These are phyloP conservation scores for Cladosporium sp. DNA, from an alignment of 2,329 filamentous ascomycete genomes.

Conservation along the genomic window DNA sequence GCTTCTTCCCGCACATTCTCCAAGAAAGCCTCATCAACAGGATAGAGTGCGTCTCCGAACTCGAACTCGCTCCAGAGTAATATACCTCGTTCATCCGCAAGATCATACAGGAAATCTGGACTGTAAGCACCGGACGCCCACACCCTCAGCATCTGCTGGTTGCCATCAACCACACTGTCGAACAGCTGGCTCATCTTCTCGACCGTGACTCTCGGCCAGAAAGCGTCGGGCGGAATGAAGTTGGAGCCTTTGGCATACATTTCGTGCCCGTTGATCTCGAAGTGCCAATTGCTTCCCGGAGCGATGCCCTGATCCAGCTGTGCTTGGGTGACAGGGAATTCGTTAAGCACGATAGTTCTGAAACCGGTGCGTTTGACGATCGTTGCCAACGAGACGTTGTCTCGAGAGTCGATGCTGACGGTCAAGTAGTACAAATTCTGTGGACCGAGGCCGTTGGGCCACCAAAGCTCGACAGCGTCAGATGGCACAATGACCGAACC, in stretches of 20 bases:
- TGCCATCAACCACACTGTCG: slow-evolving; percentile 57
- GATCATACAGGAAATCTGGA: slow-evolving; percentile 64
- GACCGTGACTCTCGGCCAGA: slow-evolving; percentile 62
- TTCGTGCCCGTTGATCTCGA: slow-evolving; percentile 65
- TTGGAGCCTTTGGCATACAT: slow-evolving; percentile 68
- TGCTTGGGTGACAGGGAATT: slow-evolving; percentile 55
- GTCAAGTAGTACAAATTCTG: slow-evolving; percentile 62
- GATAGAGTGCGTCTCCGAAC: slow-evolving; percentile 63
- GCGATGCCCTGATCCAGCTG: slow-evolving; percentile 58
- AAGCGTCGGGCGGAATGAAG: slow-evolving; percentile 63
- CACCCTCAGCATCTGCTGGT: slow-evolving; percentile 66
- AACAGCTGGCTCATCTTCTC: slow-evolving; percentile 56
- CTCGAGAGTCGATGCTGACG: slow-evolving; percentile 34
- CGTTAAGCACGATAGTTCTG: slow-evolving; percentile 63
- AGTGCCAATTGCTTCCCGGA: slow-evolving; percentile 64
- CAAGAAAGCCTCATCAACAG: slow-evolving; percentile 55
- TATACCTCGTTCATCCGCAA: slow-evolving; percentile 63
- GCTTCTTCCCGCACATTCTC: slow-evolving; percentile 60
- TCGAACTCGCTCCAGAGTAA: slow-evolving; percentile 66
- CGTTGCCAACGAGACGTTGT: slow-evolving; percentile 43
- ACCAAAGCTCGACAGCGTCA: slow-evolving; percentile 59
- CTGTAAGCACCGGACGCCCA: slow-evolving; percentile 62
- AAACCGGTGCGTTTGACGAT: slow-evolving; percentile 61
- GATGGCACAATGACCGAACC: slow-evolving; percentile 50
- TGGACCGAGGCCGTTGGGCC: slow-evolving; percentile 59